Conservation (phyloP, 2,329 filamentous ascomycete species). For the Aureobasidium vineae region DNA sequence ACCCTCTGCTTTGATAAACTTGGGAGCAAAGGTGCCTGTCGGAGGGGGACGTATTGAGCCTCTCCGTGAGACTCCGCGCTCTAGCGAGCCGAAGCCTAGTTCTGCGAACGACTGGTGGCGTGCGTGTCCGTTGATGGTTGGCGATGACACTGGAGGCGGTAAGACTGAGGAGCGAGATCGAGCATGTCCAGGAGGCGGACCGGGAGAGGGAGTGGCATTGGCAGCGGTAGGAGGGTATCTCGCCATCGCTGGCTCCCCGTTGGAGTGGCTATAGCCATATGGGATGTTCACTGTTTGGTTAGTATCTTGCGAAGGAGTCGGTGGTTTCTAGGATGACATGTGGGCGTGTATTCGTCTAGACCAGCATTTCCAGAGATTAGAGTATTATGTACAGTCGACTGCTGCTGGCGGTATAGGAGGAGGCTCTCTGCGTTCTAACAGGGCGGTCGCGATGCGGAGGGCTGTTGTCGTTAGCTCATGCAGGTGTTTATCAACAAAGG, state of each 20-base stretch:
- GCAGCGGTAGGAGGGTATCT: conserved; percentile 73
- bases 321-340: conserved; percentile 11
- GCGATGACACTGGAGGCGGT: conserved; percentile 55
- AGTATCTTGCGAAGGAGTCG: conserved; percentile 6
- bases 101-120: conserved; percentile 65
- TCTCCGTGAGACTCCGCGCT: conserved; percentile 12
- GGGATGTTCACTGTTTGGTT: conserved; percentile 11
- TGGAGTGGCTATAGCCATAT: conserved; percentile 24
- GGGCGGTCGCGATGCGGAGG: conserved; percentile 4
- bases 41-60: conserved; percentile 19
- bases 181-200: conserved; percentile 50
- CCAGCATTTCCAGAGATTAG: conserved; percentile 12
- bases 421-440: neutral
- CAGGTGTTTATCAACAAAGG: conserved; percentile 23
- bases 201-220: conserved; percentile 64
- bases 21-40: conserved; percentile 87
- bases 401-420: conserved; percentile 9
- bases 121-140: conserved; percentile 53
- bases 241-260: conserved; percentile 56
- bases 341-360: conserved; percentile 12
- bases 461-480: conserved; percentile 16
- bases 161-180: conserved; percentile 76
- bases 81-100: conserved; percentile 42
- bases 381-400: conserved; percentile 10
- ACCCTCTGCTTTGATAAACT: conserved; percentile 90